Evolutionary conservation across 73 alveolate species (phyloP), one percentile per base, ranked within the genome.

Genomic region (Paramecium tetraurelia): DNA sequence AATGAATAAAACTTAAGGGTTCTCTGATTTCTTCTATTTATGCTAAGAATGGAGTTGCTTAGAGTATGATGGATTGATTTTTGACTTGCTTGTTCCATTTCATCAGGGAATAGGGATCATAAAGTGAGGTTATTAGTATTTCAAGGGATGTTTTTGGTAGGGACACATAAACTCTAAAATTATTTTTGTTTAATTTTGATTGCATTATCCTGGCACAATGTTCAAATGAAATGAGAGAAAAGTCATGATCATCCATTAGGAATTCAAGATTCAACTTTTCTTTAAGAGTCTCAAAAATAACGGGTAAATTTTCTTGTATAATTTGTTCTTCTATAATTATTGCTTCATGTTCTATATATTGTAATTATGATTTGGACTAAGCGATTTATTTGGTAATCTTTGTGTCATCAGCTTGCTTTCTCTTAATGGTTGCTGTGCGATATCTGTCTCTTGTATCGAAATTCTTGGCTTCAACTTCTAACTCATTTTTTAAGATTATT

Each of bases 181-280:
- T 80, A 21, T 46, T 43, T 43, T 80, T 46, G 18, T 80, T 80
- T 21, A 16, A 8, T 8, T 21, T 44, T 24, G 90, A 80, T 80
- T 80, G 90, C 90, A 80, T 80, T 14, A 80, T 80, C 20, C 90
- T 40, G 5, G 90, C 90, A 80, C 90, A 44, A 12, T 72, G 46
- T 14, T 80, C 75, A 80, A 80, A 80, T 44, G 46, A 41, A 44
- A 80, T 35, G 5, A 80, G 75, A 8, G 48, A 10, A 80, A 44
- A 80, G 7, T 48, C 72, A 21, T 80, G 63, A 44, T 80, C 90
- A 80, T 80, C 29, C 46, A 48, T 48, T 6, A 80, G 22, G 12
- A 14, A 80, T 11, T 44, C 43, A 8, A 31, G 21, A 46, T 80
- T 46, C 21, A 80, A 16, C 46, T 80, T 80, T 8, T 46, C 90